Conservation (phyloP, 2,329 filamentous ascomycete species). For the Gnomoniopsis smithogilvyi region DNA sequence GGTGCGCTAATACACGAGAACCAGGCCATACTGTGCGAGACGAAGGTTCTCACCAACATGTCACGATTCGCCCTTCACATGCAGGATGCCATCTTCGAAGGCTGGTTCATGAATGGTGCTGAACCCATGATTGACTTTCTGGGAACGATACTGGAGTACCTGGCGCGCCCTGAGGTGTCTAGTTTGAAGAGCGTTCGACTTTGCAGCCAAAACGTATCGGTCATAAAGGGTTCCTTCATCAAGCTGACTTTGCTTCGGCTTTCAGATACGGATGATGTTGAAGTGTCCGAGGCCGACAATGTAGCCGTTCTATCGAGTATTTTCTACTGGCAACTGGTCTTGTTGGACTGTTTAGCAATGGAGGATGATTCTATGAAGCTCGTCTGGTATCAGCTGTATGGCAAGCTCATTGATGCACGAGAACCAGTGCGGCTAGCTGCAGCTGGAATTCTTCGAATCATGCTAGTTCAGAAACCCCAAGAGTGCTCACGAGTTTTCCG, state of each 20-base stretch:
- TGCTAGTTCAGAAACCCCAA: slow-evolving; percentile 88
- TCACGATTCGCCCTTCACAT: slow-evolving; percentile 77
- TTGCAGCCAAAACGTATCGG: slow-evolving; percentile 77
- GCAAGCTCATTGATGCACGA: slow-evolving; percentile 73
- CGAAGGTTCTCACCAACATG: slow-evolving; percentile 82
- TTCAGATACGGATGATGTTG: slow-evolving; percentile 73
- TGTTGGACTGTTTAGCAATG: slow-evolving; percentile 72
- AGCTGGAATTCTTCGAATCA: slow-evolving; percentile 83
- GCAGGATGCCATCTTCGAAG: slow-evolving; percentile 88
- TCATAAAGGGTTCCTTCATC: slow-evolving; percentile 74
- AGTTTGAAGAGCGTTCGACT: slow-evolving; percentile 84
- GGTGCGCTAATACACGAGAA: slow-evolving; percentile 68
- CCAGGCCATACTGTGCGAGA: slow-evolving; percentile 71
- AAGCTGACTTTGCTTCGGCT: slow-evolving; percentile 76
- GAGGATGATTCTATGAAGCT: slow-evolving; percentile 82
- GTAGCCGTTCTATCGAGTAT: slow-evolving; percentile 78
- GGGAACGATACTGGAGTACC: slow-evolving; percentile 80
- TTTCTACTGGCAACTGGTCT: slow-evolving; percentile 92
- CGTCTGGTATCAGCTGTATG: slow-evolving; percentile 90
- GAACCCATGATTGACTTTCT: slow-evolving; percentile 81
- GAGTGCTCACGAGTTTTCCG: slow-evolving; percentile 74
- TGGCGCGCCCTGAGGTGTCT: slow-evolving; percentile 81
- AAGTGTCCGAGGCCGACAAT: slow-evolving; percentile 58
- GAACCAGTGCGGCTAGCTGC: slow-evolving; percentile 69
- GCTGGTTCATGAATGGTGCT: slow-evolving; percentile 91